phyloP scores from a whole-genome alignment of 176 grass and related monocot genomes.

The Oryza meyeriana region DNA sequence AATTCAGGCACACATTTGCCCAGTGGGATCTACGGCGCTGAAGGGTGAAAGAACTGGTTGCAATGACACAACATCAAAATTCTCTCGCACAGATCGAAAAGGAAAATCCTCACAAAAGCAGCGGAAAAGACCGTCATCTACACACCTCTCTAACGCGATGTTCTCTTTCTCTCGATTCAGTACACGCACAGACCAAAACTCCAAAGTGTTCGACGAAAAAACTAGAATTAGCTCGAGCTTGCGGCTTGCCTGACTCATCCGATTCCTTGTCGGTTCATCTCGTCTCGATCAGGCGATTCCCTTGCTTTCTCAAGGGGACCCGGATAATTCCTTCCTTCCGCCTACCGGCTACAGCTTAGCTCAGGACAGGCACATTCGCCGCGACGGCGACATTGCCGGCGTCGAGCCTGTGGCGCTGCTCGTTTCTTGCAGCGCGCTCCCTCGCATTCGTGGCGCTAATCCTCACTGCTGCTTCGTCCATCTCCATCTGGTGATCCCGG shows the following conservation, averaged over 20 bases:
- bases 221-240: neutral
- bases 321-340: neutral
- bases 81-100: neutral
- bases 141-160: neutral
- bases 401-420: conserved; percentile 11
- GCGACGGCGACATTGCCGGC: neutral
- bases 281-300: neutral
- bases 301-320: neutral
- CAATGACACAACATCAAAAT: neutral
- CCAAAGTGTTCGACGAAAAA: neutral
- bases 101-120: neutral
- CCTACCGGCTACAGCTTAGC: neutral
- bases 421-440: neutral
- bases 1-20: neutral
- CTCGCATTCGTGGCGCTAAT: neutral
- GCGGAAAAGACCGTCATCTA: neutral
- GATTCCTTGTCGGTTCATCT: conserved; percentile 9
- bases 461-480: neutral
- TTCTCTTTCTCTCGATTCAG: neutral
- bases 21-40: neutral
- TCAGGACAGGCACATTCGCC: conserved; percentile 36
- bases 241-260: neutral
- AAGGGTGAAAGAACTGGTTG: neutral
- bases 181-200: neutral
- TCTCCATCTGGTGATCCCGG: conserved; percentile 36